These are phyloP conservation scores for Tanozyma kutaoensis DNA, from an alignment of 805 yeast species.

Conservation along the genomic window DNA sequence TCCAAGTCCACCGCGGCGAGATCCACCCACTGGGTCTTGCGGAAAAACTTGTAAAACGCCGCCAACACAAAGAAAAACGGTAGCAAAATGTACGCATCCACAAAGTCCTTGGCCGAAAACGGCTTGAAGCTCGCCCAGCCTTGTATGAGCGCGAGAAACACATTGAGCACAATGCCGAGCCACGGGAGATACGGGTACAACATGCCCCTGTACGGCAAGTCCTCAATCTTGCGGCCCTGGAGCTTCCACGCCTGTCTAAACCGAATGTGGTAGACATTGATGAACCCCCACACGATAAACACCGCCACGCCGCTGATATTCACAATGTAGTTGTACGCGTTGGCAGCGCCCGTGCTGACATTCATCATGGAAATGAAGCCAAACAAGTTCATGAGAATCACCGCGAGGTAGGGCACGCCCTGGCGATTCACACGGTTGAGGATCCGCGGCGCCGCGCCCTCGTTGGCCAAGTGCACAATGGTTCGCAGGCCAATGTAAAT, in stretches of 20 bases:
- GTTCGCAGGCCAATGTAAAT: conserved; percentile 61
- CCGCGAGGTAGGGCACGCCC: conserved; percentile 57
- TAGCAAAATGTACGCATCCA: conserved; percentile 49
- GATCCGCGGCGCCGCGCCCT: conserved; percentile 45
- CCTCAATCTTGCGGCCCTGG: conserved; percentile 21
- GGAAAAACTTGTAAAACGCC: conserved; percentile 21
- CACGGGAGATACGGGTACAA: conserved; percentile 39
- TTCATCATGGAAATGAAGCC: conserved; percentile 47
- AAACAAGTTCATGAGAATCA: conserved; percentile 37
- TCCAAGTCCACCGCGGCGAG: conserved; percentile 34
- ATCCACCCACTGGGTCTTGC: conserved; percentile 28
- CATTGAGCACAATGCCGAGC: conserved; percentile 34
- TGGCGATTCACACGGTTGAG: conserved; percentile 36
- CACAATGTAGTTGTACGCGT: conserved; percentile 47
- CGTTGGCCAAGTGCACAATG: conserved; percentile 48
- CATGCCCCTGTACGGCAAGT: conserved; percentile 21
- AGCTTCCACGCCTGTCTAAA: conserved; percentile 33
- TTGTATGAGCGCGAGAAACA: conserved; percentile 45
- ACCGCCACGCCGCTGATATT: conserved; percentile 55
- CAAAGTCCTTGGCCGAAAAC: conserved; percentile 30
- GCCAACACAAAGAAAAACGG: conserved; percentile 39
- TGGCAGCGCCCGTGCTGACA: conserved; percentile 43
- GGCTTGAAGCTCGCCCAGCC: conserved; percentile 57
- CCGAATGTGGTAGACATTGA: conserved; percentile 41
- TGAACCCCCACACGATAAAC: conserved; percentile 55